Evolutionary conservation across 2,329 filamentous ascomycete genomes (phyloP).

Genomic region (Trichoderma sp.): DNA sequence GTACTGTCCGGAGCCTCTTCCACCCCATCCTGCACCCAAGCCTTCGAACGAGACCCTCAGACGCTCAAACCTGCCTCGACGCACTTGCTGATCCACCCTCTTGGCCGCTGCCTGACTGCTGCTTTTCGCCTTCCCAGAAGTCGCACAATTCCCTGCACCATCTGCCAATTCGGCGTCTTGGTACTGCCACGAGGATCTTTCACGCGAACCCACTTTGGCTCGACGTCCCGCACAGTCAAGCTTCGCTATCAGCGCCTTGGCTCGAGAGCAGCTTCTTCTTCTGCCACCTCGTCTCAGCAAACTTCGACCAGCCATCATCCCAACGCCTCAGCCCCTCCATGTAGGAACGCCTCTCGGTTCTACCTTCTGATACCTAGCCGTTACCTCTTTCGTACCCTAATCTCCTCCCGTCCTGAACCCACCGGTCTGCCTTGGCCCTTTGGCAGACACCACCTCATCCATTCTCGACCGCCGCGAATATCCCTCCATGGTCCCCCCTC

Average conservation of each 20-base stretch:
- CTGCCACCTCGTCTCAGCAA: background rate
- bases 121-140: constrained; percentile 27
- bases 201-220: constrained; percentile 25
- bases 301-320: constrained; percentile 23
- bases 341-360: constrained; percentile 38
- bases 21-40: constrained; percentile 38
- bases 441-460: constrained; percentile 41
- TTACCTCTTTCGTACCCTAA: constrained; percentile 24
- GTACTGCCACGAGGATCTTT: constrained; percentile 23
- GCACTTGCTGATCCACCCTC: constrained; percentile 20
- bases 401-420: constrained; percentile 36
- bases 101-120: constrained; percentile 30
- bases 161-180: constrained; percentile 23
- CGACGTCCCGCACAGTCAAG: constrained; percentile 18
- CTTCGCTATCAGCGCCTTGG: constrained; percentile 11
- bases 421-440: constrained; percentile 39
- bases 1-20: constrained; percentile 28
- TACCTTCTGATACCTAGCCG: constrained; percentile 31
- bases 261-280: constrained; percentile 15
- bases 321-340: constrained; percentile 37
- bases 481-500: constrained; percentile 60
- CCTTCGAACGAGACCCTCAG: constrained; percentile 35
- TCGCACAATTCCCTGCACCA: constrained; percentile 9
- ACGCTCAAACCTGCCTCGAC: constrained; percentile 31
- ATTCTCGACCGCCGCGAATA: constrained; percentile 39